Base-by-base conservation (phyloP, 495 filamentous ascomycete genomes). In the Penicillium parvum region DNA sequence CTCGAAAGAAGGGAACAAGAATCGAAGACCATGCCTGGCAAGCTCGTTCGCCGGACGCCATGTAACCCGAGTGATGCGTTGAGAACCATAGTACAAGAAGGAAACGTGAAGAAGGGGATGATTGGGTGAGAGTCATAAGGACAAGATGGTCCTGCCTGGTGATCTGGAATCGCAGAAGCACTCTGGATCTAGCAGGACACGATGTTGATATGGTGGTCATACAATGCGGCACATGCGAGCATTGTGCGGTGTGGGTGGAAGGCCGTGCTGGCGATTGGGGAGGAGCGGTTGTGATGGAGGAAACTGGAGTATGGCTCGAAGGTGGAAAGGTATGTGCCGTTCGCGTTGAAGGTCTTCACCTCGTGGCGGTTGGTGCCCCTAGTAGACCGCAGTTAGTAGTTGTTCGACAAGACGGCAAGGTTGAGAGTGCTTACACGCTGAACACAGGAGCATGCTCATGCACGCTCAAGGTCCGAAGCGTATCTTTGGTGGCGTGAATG, bases 361-460 rank as follows among this genome's bases (percentile, higher is more conserved):
- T 79, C 79, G 60, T 96, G 90, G 32, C 82, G 80, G 40, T 88
- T 87, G 9, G 89, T 89, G 47, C 91, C 94, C 45, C 89, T 95
- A 52, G 18, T n/a, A n/a, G n/a, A n/a, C n/a, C n/a, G n/a, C n/a
- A n/a, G n/a, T n/a, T n/a, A n/a, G n/a, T n/a, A n/a, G n/a, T n/a
- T n/a, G n/a, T n/a, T n/a, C n/a, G n/a, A n/a, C n/a, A n/a, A n/a
- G n/a, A n/a, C n/a, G n/a, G n/a, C n/a, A n/a, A n/a, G n/a, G n/a
- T n/a, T n/a, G n/a, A 23, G 5, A 34, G 23, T 19, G 81, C 86
- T 68, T 86, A 95, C 89, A 90, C 82, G 55, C 88, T 88, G 72
- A 97, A 95, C 5, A 99, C 90, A 20, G 92, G 92, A 32, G 95
- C 81, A 66, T 97, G 94, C 62, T 99, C 92, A 65, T 99, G 92